Evolutionary conservation across 345 rosid genomes (phyloP).

Genomic region (Isatis tinctoria): DNA sequence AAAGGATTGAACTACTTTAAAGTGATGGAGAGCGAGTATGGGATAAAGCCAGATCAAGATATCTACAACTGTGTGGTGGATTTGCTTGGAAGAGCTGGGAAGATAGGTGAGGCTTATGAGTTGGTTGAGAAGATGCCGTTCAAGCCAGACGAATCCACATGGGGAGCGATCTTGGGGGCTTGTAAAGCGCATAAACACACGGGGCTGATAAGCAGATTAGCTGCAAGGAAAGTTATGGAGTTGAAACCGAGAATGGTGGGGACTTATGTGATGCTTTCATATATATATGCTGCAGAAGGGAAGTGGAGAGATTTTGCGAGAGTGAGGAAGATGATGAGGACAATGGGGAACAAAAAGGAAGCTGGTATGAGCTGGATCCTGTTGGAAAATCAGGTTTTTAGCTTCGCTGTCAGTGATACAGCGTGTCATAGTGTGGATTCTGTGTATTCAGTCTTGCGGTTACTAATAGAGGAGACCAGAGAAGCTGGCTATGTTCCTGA

Average conservation of each 20-base stretch:
- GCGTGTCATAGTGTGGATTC: constrained; percentile 33
- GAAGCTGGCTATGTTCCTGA: constrained; percentile 54
- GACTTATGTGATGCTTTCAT: constrained; percentile 68
- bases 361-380: constrained; percentile 86
- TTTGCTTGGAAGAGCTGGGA: constrained; percentile 88
- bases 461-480: constrained; percentile 49
- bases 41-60: constrained; percentile 51
- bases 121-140: constrained; percentile 70
- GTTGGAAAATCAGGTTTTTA: constrained; percentile 51
- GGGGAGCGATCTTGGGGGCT: constrained; percentile 84
- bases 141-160: constrained; percentile 69
- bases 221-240: constrained; percentile 59
- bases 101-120: constrained; percentile 71
- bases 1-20: constrained; percentile 73
- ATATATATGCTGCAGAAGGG: constrained; percentile 76
- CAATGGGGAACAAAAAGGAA: constrained; percentile 63
- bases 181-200: constrained; percentile 58
- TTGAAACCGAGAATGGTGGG: constrained; percentile 59
- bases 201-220: constrained; percentile 52
- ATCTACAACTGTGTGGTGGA: constrained; percentile 82
- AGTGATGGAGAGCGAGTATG: constrained; percentile 47
- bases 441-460: constrained; percentile 43
- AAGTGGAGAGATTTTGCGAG: constrained; percentile 67
- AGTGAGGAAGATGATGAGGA: constrained; percentile 59
- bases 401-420: constrained; percentile 60